Percentiles rank a stretch among this genome's conserved stretches.
Conservation (phyloP, 768 basidiomycete genomes). For the Trametes villosa region DNA sequence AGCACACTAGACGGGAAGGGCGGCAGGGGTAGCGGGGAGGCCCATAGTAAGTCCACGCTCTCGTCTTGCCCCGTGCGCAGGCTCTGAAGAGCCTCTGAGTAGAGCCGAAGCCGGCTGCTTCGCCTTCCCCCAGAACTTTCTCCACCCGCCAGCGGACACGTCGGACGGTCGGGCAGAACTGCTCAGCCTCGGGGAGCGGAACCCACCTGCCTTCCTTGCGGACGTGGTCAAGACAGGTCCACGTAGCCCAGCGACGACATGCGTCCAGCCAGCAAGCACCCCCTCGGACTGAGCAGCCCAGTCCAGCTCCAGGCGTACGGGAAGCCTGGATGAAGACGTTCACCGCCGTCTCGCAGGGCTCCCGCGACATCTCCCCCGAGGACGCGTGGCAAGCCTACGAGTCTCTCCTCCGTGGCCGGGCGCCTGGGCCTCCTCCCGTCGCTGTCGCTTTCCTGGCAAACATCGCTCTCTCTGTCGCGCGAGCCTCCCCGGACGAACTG, state of each 20-base stretch:
- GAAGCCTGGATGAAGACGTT: constrained; percentile 4
- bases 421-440: constrained; percentile 2
- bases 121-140: neutral
- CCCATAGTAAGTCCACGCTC: constrained; percentile 5
- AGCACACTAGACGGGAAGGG: neutral
- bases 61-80: neutral
- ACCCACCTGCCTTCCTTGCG: constrained; percentile 23
- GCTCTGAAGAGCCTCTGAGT: neutral
- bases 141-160: constrained; percentile 26
- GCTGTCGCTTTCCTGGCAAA: constrained; percentile 11
- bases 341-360: neutral
- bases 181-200: constrained; percentile 14
- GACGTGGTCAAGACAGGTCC: constrained; percentile 14
- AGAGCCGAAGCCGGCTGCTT: neutral
- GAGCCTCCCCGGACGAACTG: constrained; percentile 3
- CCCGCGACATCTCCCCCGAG: constrained; percentile 23
- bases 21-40: neutral
- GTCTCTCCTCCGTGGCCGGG: constrained; percentile 15
- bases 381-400: constrained; percentile 47
- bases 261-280: constrained; percentile 30
- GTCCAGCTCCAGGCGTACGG: neutral
- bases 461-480: constrained; percentile 2
- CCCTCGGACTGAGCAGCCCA: neutral
- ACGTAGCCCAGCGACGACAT: constrained; percentile 33
- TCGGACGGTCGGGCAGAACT: constrained; percentile 21